These are phyloP conservation scores for Bauhinia variegata DNA, from an alignment of 306 rosid species.

Conservation along the genomic window DNA sequence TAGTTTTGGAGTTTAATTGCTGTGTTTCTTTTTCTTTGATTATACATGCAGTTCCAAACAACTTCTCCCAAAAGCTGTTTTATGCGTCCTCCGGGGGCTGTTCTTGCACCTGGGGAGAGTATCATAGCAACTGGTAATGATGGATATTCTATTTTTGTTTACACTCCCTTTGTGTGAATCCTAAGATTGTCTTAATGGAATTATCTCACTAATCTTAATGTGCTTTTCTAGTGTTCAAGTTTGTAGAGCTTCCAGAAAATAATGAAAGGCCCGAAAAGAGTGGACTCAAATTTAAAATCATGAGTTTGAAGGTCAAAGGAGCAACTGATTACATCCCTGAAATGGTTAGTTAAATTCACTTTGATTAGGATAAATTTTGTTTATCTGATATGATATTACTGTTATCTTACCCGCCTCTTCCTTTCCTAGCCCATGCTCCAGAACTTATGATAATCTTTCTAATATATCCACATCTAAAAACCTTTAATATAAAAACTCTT, in stretches of 20 bases:
- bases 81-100: conserved; percentile 99
- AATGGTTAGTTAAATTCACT: conserved; percentile 67
- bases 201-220: conserved; percentile 31
- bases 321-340: conserved; percentile 87
- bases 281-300: conserved; percentile 93
- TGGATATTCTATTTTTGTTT: conserved; percentile 6
- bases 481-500: conserved; percentile 6
- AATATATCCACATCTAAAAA: not conserved
- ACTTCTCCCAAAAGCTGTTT: conserved; percentile 99
- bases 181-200: not conserved
- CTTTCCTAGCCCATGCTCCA: not conserved
- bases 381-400: not conserved
- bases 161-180: conserved; percentile 13
- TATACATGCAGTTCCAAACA: conserved; percentile 77
- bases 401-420: not conserved
- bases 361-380: conserved; percentile 16
- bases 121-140: conserved; percentile 88
- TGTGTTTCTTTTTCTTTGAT: conserved; percentile 33
- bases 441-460: conserved; percentile 11
- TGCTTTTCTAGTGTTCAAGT: conserved; percentile 76
- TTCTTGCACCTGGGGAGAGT: conserved; percentile 95
- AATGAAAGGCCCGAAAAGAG: conserved; percentile 87
- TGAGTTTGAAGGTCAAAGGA: conserved; percentile 98
- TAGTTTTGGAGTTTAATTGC: not conserved
- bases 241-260: conserved; percentile 91